A percentile compares a stretch with the other conserved stretches of the same genome.
Conservation (phyloP, 2,329 filamentous ascomycete species). For the Akanthomyces dipterigenus region DNA sequence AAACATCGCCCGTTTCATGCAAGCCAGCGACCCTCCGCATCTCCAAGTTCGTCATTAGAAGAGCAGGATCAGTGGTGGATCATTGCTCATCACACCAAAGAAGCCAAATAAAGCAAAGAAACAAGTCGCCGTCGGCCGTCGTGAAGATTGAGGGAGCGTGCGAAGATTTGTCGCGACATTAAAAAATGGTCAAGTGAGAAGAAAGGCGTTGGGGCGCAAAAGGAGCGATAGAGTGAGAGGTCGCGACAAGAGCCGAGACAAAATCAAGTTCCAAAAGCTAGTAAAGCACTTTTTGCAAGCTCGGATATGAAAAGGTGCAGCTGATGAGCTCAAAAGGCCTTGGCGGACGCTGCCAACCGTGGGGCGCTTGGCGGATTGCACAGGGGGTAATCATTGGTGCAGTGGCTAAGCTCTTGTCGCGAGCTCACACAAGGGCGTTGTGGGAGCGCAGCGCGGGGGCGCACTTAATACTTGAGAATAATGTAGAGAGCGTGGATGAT, state of each 20-base stretch:
- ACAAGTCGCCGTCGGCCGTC: slow-evolving; percentile 10
- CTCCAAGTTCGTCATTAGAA: slow-evolving; percentile 7
- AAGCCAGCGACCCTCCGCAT: slow-evolving; percentile 6
- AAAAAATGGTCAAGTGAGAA: neutral
- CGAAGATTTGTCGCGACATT: neutral
- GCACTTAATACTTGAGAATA: slow-evolving; percentile 73
- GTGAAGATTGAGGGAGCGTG: slow-evolving; percentile 8
- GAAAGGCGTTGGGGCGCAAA: neutral
- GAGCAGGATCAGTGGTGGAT: neutral
- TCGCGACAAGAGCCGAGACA: neutral
- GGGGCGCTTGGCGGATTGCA: slow-evolving; percentile 5
- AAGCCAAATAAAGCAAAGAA: slow-evolving; percentile 2
- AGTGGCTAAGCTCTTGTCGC: neutral
- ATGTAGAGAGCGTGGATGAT: slow-evolving; percentile 94
- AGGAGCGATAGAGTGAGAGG: neutral
- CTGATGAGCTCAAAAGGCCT: neutral
- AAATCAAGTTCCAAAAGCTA: neutral
- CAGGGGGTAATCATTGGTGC: neutral
- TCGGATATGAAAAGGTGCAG: neutral
- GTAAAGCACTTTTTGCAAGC: neutral
- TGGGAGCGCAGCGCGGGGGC: neutral
- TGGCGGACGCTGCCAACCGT: neutral
- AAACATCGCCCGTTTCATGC: slow-evolving; percentile 10
- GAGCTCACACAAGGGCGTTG: neutral
- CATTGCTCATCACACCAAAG: neutral